Percentiles rank a stretch among this genome's conserved stretches.
Evolutionary conservation across 805 yeast genomes (phyloP).

Genomic region (Starmera caribaea): DNA sequence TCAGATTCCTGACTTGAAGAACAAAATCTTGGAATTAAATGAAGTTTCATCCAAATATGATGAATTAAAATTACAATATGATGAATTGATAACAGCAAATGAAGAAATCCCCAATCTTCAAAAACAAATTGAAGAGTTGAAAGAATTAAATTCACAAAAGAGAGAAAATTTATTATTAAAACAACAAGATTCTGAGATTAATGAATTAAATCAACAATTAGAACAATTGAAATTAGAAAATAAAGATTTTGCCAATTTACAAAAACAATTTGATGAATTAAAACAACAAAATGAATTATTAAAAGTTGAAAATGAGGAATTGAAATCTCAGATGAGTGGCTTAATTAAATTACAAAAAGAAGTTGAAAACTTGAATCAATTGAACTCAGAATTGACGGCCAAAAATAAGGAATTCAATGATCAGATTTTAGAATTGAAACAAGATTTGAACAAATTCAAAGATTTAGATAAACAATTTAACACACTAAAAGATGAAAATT

Average conservation of each 20-base stretch:
- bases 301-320: too few relatives aligned
- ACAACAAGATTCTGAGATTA: not conserved
- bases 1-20: too few relatives aligned
- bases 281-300: not conserved
- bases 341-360: too few relatives aligned
- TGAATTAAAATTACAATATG: too few relatives aligned
- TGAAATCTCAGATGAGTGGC: too few relatives aligned
- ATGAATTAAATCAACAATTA: not conserved
- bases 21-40: too few relatives aligned
- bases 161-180: not conserved
- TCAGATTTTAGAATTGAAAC: too few relatives aligned
- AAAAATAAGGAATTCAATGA: conserved; percentile 2
- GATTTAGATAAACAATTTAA: conserved; percentile 17
- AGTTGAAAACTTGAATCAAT: too few relatives aligned
- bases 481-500: conserved; percentile 1
- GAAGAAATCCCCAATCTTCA: not conserved
- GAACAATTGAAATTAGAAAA: conserved; percentile 1
- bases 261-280: conserved; percentile 1
- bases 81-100: too few relatives aligned
- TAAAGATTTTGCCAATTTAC: conserved; percentile 1
- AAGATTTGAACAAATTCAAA: conserved; percentile 9
- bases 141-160: not conserved
- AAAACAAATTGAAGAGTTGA: not conserved
- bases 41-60: too few relatives aligned
- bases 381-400: not conserved